These are phyloP conservation scores for Yarrowia sp. DNA, from an alignment of 805 yeast species.

Conservation along the genomic window DNA sequence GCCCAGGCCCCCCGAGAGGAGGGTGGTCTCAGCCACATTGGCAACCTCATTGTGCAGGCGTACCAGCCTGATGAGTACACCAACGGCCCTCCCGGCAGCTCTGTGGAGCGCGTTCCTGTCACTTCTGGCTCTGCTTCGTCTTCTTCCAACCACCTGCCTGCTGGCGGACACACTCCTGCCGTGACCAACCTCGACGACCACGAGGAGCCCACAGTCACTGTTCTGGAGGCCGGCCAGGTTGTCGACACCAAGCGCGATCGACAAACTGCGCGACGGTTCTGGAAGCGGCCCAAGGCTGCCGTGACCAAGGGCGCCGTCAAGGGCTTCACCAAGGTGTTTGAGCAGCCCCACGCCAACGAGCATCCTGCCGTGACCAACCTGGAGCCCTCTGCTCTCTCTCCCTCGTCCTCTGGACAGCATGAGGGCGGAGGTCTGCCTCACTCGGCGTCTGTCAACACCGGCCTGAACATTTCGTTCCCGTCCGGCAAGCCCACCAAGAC, in stretches of 20 bases:
- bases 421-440: background rate
- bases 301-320: slow-evolving; percentile 38
- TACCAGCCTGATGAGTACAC: slow-evolving; percentile 26
- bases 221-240: slow-evolving; percentile 34
- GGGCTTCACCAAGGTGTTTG: slow-evolving; percentile 40
- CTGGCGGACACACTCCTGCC: slow-evolving; percentile 23
- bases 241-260: slow-evolving; percentile 33
- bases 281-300: slow-evolving; percentile 42
- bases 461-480: slow-evolving; percentile 32
- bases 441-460: slow-evolving; percentile 24
- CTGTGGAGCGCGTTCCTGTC: slow-evolving; percentile 23
- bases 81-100: slow-evolving; percentile 20
- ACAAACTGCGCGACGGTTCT: slow-evolving; percentile 34
- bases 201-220: slow-evolving; percentile 36
- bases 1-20: slow-evolving; percentile 1
- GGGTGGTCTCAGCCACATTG: slow-evolving; percentile 6
- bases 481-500: slow-evolving; percentile 3
- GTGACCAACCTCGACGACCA: slow-evolving; percentile 28
- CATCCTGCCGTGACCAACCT: slow-evolving; percentile 24
- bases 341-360: slow-evolving; percentile 31
- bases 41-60: slow-evolving; percentile 19
- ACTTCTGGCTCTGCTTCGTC: background rate
- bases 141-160: background rate
- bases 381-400: slow-evolving; percentile 12
- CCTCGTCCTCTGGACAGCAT: slow-evolving; percentile 4